Percentiles rank a stretch among this genome's conserved stretches.
Evolutionary conservation across 2,329 filamentous ascomycete species (phyloP).

Genomic region (Apiospora rasikravindrae): DNA sequence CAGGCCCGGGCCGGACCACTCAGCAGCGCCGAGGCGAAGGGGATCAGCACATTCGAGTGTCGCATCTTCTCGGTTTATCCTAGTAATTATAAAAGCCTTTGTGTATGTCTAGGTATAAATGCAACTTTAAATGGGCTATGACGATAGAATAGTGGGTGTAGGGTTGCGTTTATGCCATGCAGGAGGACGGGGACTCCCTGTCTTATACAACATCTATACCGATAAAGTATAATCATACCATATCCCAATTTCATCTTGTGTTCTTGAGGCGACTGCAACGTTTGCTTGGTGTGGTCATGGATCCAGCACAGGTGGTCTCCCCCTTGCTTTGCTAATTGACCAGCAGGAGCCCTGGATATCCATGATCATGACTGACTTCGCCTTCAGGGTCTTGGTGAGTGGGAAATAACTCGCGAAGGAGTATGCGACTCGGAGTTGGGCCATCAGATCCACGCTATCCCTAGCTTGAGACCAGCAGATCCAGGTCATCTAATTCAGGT

Average conservation of each 20-base stretch:
- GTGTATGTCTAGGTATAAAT: neutral
- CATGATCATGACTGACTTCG: neutral
- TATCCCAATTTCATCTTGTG: neutral
- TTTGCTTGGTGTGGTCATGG: constrained; percentile 6
- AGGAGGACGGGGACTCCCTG: constrained; percentile 1
- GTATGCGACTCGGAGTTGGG: neutral
- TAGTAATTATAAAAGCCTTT: too few species aligned
- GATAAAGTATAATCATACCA: neutral
- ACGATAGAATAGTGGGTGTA: neutral
- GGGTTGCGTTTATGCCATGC: neutral
- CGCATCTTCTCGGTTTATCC: neutral
- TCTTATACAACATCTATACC: neutral
- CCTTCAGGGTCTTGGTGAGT: neutral
- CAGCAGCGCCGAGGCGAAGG: neutral
- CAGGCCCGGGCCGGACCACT: constrained; percentile 11
- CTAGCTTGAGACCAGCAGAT: constrained; percentile 1
- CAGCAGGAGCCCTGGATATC: neutral
- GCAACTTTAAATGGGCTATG: neutral
- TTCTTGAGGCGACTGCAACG: neutral
- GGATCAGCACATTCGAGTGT: neutral
- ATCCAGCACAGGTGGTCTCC: neutral
- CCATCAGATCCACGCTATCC: neutral
- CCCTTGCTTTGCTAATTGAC: neutral
- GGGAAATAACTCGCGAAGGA: neutral
- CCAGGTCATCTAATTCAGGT: neutral